Evolutionary conservation across 2,329 filamentous ascomycete genomes (phyloP).

Genomic region (Cercospora janseana): DNA sequence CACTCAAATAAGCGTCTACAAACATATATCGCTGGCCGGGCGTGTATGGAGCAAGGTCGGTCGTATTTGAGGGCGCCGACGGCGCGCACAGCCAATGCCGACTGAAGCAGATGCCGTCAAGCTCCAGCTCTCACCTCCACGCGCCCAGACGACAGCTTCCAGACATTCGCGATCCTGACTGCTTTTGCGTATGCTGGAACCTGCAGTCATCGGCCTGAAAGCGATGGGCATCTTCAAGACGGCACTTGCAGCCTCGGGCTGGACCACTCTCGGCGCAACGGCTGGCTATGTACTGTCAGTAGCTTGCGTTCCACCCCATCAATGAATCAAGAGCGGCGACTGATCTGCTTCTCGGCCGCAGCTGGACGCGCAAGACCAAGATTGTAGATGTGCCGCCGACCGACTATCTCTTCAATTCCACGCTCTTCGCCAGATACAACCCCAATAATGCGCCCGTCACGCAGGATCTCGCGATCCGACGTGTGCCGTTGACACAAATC

Average conservation of each 20-base stretch:
- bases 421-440: slow-evolving; percentile 60
- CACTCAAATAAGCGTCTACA: no score
- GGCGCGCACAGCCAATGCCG: background rate
- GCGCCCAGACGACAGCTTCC: no score
- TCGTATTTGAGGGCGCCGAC: no score
- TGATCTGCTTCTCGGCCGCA: background rate
- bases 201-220: slow-evolving; percentile 9
- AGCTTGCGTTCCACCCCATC: background rate
- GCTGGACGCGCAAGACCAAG: slow-evolving; percentile 54
- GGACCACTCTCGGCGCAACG: slow-evolving; percentile 44
- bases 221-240: slow-evolving; percentile 37
- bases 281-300: slow-evolving; percentile 50
- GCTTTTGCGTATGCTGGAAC: slow-evolving; percentile 15
- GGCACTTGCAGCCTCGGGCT: slow-evolving; percentile 36
- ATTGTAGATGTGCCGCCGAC: slow-evolving; percentile 59
- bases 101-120: background rate
- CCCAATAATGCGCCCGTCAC: slow-evolving; percentile 60
- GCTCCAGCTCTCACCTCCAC: no score
- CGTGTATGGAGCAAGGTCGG: no score
- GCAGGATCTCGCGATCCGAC: slow-evolving; percentile 64
- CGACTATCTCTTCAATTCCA: slow-evolving; percentile 61
- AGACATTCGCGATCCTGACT: background rate
- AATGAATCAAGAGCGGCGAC: background rate
- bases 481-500: slow-evolving; percentile 62
- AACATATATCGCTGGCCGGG: no score